A percentile compares a stretch with the other conserved stretches of the same genome.
phyloP scores from a whole-genome alignment of 352 stramenopile genomes.

The Stephanocyclus meneghinianus region DNA sequence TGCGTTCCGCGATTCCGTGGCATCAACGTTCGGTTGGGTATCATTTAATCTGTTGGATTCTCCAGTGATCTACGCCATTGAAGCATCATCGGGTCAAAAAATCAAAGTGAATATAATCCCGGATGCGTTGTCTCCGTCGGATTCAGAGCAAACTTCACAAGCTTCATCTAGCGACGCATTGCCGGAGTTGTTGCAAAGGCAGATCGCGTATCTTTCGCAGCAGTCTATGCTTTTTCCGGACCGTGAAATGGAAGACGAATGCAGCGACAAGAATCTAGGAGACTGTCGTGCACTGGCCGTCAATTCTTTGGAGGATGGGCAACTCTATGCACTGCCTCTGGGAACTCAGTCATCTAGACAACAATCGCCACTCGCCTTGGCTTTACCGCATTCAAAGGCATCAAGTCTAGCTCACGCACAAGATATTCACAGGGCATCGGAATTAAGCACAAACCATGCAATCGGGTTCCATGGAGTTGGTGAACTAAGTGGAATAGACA shows the following conservation, averaged over 20 bases:
- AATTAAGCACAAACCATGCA: slow-evolving; percentile 36
- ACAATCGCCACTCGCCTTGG: slow-evolving; percentile 28
- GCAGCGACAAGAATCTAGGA: slow-evolving; percentile 17
- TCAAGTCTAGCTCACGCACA: slow-evolving; percentile 26
- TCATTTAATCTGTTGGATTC: slow-evolving; percentile 66
- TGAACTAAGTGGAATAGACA: slow-evolving; percentile 18
- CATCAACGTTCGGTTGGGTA: slow-evolving; percentile 64
- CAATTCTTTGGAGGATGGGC: slow-evolving; percentile 52
- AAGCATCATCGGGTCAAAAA: slow-evolving; percentile 53
- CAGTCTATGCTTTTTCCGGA: slow-evolving; percentile 45
- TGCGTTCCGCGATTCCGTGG: slow-evolving; percentile 53
- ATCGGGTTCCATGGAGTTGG: slow-evolving; percentile 43
- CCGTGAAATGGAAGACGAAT: slow-evolving; percentile 12
- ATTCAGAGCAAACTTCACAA: slow-evolving; percentile 5
- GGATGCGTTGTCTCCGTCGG: slow-evolving; percentile 33
- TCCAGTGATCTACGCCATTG: slow-evolving; percentile 74
- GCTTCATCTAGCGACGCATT: slow-evolving; percentile 27
- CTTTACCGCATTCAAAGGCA: slow-evolving; percentile 28
- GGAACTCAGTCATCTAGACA: slow-evolving; percentile 35
- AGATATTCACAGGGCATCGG: slow-evolving; percentile 15
- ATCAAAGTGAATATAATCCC: slow-evolving; percentile 73
- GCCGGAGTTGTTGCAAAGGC: slow-evolving; percentile 43
- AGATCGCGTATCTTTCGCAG: slow-evolving; percentile 50
- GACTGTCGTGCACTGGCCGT: slow-evolving; percentile 20
- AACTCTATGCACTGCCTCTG: slow-evolving; percentile 75